Percentiles rank a stretch among this genome's conserved stretches.
Conservation (phyloP, 169 alveolate genomes). For the Plasmodium knowlesi region DNA sequence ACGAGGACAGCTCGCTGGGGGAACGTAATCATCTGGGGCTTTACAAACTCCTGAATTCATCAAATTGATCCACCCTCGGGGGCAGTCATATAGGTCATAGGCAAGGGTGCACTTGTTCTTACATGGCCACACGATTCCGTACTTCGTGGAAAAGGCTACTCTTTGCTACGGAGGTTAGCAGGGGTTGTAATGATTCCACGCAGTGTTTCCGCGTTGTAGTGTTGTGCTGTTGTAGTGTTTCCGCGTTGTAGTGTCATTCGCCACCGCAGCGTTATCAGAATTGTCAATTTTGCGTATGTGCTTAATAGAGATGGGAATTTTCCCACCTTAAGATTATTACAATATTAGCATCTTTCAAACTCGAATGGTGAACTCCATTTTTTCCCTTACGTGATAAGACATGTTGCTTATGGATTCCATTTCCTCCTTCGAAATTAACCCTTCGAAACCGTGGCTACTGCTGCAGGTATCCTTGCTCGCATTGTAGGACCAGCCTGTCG, state of each 20-base stretch:
- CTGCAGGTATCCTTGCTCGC: slow-evolving; percentile 18
- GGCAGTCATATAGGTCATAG: slow-evolving; percentile 45
- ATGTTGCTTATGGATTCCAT: slow-evolving; percentile 54
- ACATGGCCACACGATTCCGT: slow-evolving; percentile 73
- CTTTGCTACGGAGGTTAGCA: slow-evolving; percentile 35
- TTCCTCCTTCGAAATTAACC: slow-evolving; percentile 63
- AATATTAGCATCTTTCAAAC: neutral
- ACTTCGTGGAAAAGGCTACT: slow-evolving; percentile 51
- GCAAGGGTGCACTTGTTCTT: slow-evolving; percentile 52
- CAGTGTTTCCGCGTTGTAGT: neutral
- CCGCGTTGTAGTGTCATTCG: neutral
- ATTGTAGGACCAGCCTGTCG: slow-evolving; percentile 60
- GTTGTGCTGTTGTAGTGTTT: neutral
- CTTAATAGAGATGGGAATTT: neutral
- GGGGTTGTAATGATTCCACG: no score
- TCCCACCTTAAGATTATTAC: neutral
- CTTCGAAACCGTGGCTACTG: slow-evolving; percentile 22
- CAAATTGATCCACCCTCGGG: slow-evolving; percentile 61
- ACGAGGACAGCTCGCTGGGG: slow-evolving; percentile 45
- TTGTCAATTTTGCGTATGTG: neutral
- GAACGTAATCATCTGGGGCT: slow-evolving; percentile 64
- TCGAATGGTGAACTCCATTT: neutral
- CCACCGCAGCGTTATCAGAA: neutral
- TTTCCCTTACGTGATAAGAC: slow-evolving; percentile 43
- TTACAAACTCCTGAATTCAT: slow-evolving; percentile 67